Base-by-base conservation (phyloP, 495 filamentous ascomycete species). In the Penicillium mononematosum region DNA sequence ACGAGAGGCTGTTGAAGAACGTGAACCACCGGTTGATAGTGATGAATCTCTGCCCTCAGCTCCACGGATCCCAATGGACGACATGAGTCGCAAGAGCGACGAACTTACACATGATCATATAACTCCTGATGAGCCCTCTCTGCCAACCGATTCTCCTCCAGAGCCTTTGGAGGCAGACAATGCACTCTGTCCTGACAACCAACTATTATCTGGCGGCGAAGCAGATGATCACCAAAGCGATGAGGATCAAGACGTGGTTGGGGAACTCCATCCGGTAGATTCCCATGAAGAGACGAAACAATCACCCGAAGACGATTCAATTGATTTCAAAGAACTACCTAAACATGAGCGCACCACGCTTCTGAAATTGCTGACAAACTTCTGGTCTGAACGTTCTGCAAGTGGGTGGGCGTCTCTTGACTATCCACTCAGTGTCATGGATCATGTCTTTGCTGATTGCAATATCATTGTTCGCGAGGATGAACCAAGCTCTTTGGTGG, bases 391-490 rank as follows among this genome's bases (percentile, higher is more conserved):
- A 68, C 85, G 94, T 43, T 97, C 94, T 20, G 91, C 95, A 41
- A 96, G 90, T 73, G 92, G 92, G 44, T 99, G 95, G 95, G 79
- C 89, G n/a, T 83, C 87, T 25, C 80, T 99, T 24, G 95, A 98
- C 22, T 99, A 98, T 65, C 95, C 95, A 11, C 79, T 96, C 56
- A 88, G 85, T 62, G 81, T 88, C 14, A 87, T 83, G 42, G 95
- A 98, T 70, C 94, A 99, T 68, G 89, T 98, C 44, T 98, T 96
- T 68, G 90, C 90, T 27, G 95, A 99, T 73, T 95, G 91, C n/a
- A 90, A 98, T 72, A 89, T 99, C 51, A 94, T 99, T 53, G 90
- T 99, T 53, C 86, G 92, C 11, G 94, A 99, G 66, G 94, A 98
- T 68, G 94, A 99, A 70, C 95, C 94, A 3, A 96, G 92, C 71